A percentile compares a stretch with the other conserved stretches of the same genome.
Conservation (phyloP, 73 alveolate species). For the Uronychia setigera region DNA sequence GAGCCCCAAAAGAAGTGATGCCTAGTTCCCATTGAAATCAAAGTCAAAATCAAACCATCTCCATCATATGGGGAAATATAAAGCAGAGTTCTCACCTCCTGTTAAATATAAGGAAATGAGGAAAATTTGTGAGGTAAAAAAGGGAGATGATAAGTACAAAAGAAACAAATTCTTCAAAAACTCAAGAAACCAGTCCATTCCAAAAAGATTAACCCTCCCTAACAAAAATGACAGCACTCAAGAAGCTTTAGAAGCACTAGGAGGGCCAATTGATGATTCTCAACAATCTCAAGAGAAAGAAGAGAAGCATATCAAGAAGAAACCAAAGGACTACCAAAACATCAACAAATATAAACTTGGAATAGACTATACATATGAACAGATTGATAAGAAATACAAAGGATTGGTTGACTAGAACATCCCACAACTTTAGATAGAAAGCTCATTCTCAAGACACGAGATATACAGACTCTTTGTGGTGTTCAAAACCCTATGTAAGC, state of each 20-base stretch:
- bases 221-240: neutral
- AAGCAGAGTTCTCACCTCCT: neutral
- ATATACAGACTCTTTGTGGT: neutral
- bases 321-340: neutral
- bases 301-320: neutral
- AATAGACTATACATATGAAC: neutral
- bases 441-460: slow-evolving; percentile 3
- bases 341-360: neutral
- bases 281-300: neutral
- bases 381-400: neutral
- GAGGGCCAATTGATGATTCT: neutral
- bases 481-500: slow-evolving; percentile 31
- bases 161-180: neutral
- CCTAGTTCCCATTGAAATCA: too few relatives aligned
- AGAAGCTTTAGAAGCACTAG: neutral
- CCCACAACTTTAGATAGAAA: neutral
- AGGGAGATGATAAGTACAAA: neutral
- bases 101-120: neutral
- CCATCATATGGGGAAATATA: neutral
- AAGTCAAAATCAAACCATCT: neutral
- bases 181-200: neutral
- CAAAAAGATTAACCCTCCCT: neutral
- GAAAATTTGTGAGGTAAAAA: neutral
- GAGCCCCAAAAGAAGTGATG: neutral
- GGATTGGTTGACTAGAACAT: neutral